Evolutionary conservation across 2,329 filamentous ascomycete genomes (phyloP), one percentile per base, ranked within the genome.

Genomic region (Macroventuria anomochaeta): DNA sequence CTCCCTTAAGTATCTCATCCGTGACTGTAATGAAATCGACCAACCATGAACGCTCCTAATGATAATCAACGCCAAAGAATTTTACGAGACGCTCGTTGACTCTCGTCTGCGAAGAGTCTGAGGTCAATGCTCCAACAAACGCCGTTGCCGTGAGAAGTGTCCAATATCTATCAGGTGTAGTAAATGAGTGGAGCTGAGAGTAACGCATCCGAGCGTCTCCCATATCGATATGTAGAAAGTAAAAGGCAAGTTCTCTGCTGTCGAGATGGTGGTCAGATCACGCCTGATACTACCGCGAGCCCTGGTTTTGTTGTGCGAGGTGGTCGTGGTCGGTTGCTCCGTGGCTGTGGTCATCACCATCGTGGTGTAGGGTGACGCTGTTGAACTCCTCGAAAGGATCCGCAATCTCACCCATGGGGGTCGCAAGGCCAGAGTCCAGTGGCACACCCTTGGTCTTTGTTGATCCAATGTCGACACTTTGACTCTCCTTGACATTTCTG

Each of bases 301-400:
- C 43, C 13, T 38, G 38, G 3, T 54, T 59, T 37, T 69, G 64
- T n/a, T 60, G 57, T 29, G 64, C 61, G 41, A 64, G 53, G 26
- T 68, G 61, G 5, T 59, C 55, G 11, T 63, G 56, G 18, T 67
- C 60, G 8, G 53, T 53, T 21, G 36, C 52, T 18, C 65, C 57
- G 25, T 71, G 64, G 53, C 86, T 80, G 42, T 78, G 74, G 48
- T 92, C 90, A 64, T 97, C 93, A 13, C 92, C 95, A 51, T 97
- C 95, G 71, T 99, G 95, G 75, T 97, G 93, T 57, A 99, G 81
- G 43, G 95, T 99, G 34, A 99, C 93, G 72, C 91, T 96, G 81
- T 97, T 99, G 77, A 99, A 99, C 75, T 97, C 95, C 76, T 97
- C 91, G 72, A 99, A 99, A 1, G 95, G 95, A 81, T 99, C 95